Evolutionary conservation across 2,329 filamentous ascomycete species (phyloP), one percentile per base, ranked within the genome.

Genomic region (Colletotrichum graminicola): DNA sequence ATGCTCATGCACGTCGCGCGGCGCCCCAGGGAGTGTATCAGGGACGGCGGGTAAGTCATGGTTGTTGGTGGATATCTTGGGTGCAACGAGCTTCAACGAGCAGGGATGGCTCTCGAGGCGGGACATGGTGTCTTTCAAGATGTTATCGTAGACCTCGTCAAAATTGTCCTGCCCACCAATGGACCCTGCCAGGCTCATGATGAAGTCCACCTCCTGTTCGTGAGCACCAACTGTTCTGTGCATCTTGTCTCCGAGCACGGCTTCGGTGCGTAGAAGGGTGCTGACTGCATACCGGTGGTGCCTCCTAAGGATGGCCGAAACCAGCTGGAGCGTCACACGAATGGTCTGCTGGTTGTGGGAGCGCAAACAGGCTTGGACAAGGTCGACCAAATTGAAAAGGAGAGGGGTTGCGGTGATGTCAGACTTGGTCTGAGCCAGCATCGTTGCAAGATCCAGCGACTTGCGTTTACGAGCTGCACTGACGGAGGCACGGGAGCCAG

Each of bases 341-440:
- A 97, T 92, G 0, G 96, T 98, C 78, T 98, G 95, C 63, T 93
- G 89, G 76, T 96, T 98, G 55, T 88, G 87, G 0, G 96, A 98
- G 69, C 91, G 88, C 34, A 98, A 85, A 77, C 95, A 97, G 45
- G 94, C 93, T 3, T 97, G 86, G 39, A 97, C 92, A 16, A 99
- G 87, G 81, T 99, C 96, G 32, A 97, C 93, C 12, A 99, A 84
- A 78, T 97, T 98, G 84, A 98, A 99, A 0, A 99, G 86, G 18
- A 94, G 88, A 0, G 96, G 96, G 1, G 95, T 96, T 34, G 87
- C 87, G 12, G 93, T 88, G 18, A 89, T 85, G 66, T 96, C 93
- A 3, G 92, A 89, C 73, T 93, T 92, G 32, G 67, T 64, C 65
- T 93, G 87, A 3, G 93, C 91, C 79, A 95, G 89, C 81, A 94